phyloP scores from a whole-genome alignment of 2,329 filamentous ascomycete species.

The Teratosphaeria viscida region DNA sequence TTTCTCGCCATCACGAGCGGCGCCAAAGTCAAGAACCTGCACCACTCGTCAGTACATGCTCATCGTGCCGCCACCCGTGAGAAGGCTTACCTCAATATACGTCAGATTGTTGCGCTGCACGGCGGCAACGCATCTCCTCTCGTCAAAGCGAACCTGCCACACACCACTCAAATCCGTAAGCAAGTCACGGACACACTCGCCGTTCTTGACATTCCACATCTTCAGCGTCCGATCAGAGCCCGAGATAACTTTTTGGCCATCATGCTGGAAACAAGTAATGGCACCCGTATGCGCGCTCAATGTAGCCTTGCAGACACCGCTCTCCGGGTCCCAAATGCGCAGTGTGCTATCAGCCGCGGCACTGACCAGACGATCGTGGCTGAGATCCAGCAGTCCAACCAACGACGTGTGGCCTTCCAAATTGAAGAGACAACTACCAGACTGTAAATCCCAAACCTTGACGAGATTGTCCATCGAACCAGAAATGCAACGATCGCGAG shows the following conservation, averaged over 20 bases:
- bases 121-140: conserved; percentile 86
- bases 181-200: conserved; percentile 85
- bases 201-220: conserved; percentile 94
- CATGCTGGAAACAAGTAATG: conserved; percentile 98
- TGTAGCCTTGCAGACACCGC: conserved; percentile 78
- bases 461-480: conserved; percentile 97
- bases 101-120: conserved; percentile 88
- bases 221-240: conserved; percentile 93
- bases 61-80: not conserved
- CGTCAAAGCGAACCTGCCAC: conserved; percentile 98
- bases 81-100: conserved; percentile 74
- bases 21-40: conserved; percentile 94
- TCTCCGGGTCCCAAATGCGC: conserved; percentile 93
- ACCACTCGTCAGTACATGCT: conserved; percentile 1
- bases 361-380: conserved; percentile 81
- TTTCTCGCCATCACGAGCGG: conserved; percentile 75
- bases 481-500: conserved; percentile 89
- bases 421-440: conserved; percentile 73
- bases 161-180: conserved; percentile 91
- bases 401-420: conserved; percentile 88
- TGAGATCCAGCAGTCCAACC: conserved; percentile 82
- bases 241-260: conserved; percentile 90
- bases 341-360: conserved; percentile 92
- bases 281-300: conserved; percentile 90
- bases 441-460: conserved; percentile 92